Conservation (phyloP, 345 rosid genomes). For the Fremontodendron californicum region DNA sequence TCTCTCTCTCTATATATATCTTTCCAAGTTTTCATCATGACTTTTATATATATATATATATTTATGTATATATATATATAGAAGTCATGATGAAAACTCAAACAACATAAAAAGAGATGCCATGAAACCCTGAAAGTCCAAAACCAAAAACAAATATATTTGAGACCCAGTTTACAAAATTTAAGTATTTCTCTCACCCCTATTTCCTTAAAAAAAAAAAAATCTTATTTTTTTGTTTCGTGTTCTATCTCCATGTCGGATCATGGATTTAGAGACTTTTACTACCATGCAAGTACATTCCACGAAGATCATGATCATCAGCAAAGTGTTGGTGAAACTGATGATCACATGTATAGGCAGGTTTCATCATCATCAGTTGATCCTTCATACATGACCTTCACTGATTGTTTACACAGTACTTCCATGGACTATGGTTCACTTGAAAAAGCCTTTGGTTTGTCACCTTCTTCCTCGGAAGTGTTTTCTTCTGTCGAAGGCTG, state of each 20-base stretch:
- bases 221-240: constrained; percentile 13
- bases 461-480: constrained; percentile 50
- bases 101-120: constrained; percentile 5
- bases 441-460: constrained; percentile 45
- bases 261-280: constrained; percentile 48
- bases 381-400: constrained; percentile 49
- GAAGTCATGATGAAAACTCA: no score
- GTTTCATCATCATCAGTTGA: constrained; percentile 29
- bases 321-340: constrained; percentile 5
- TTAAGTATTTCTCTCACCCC: background rate
- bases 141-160: constrained; percentile 23
- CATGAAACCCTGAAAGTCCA: constrained; percentile 13
- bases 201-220: background rate
- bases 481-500: constrained; percentile 43
- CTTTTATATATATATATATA: background rate
- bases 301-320: constrained; percentile 29
- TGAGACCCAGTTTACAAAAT: background rate
- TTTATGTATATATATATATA: background rate
- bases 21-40: background rate
- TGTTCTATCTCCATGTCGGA: constrained; percentile 56
- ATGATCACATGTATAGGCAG: constrained; percentile 11
- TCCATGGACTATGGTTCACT: constrained; percentile 53
- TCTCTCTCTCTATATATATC: background rate
- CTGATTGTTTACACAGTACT: constrained; percentile 54
- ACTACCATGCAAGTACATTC: constrained; percentile 34